Conservation (phyloP, 1,139 yeast genomes). For the Diutina mesorugosa region DNA sequence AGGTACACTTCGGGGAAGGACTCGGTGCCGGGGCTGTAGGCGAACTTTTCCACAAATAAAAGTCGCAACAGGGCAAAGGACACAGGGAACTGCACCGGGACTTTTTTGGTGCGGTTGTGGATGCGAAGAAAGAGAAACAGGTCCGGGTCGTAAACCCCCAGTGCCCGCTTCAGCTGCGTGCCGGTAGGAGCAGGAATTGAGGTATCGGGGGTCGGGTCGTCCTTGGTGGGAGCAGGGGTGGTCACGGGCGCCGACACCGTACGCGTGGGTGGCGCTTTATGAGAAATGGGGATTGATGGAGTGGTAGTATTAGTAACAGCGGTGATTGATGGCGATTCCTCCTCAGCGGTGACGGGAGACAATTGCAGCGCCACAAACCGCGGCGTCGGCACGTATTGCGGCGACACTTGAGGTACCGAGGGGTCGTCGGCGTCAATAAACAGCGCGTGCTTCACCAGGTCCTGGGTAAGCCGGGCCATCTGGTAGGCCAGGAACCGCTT, state of each 20-base stretch:
- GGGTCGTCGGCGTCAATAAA: background rate
- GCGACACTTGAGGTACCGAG: background rate
- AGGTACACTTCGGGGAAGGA: slow-evolving; percentile 75
- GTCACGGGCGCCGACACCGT: background rate
- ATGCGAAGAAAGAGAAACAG: background rate
- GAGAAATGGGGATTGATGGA: background rate
- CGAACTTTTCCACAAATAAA: slow-evolving; percentile 76
- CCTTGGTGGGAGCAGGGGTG: background rate
- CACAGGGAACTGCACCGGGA: slow-evolving; percentile 34
- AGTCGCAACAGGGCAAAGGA: slow-evolving; percentile 56
- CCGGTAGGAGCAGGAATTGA: background rate
- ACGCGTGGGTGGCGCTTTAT: background rate
- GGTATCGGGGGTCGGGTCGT: background rate
- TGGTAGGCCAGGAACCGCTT: slow-evolving; percentile 89
- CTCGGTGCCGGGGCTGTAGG: slow-evolving; percentile 62
- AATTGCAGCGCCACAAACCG: background rate
- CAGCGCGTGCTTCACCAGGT: slow-evolving; percentile 1
- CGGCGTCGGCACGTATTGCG: background rate
- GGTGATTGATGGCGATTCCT: background rate
- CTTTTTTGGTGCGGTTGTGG: slow-evolving; percentile 42
- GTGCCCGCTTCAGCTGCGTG: background rate
- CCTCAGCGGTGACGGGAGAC: background rate
- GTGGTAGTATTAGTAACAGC: background rate
- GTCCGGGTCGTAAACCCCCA: background rate
- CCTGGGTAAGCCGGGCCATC: slow-evolving; percentile 54